Evolutionary conservation across 2,329 filamentous ascomycete species (phyloP).

Genomic region (Fusarium vanettenii): DNA sequence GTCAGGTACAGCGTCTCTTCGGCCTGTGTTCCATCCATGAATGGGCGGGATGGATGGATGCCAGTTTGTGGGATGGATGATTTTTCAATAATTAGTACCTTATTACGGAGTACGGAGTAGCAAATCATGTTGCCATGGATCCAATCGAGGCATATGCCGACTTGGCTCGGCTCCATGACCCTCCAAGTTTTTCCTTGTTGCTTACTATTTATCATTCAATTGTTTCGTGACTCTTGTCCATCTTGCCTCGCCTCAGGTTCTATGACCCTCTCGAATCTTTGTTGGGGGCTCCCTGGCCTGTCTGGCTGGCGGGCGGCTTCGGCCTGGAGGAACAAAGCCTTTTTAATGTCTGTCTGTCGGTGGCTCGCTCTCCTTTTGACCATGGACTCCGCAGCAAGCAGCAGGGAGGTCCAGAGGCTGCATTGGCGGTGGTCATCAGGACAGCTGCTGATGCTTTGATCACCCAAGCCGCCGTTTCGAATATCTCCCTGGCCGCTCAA

Average conservation of each 20-base stretch:
- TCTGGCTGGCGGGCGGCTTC: not conserved
- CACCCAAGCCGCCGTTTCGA: constrained; percentile 26
- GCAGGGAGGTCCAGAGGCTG: constrained; percentile 15
- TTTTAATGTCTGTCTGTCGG: not conserved
- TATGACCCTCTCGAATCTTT: not conserved
- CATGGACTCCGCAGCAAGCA: constrained; percentile 6
- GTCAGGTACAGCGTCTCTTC: constrained; percentile 2
- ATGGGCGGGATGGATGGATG: not conserved
- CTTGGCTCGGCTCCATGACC: not conserved
- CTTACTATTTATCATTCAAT: constrained; percentile 24
- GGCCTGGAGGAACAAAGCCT: constrained; percentile 12
- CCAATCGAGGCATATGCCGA: constrained; percentile 10
- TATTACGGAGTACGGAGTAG: constrained; percentile 1
- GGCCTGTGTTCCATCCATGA: not conserved
- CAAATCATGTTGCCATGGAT: constrained; percentile 8
- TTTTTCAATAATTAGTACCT: not conserved
- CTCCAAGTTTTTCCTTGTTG: not conserved
- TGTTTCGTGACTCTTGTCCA: not conserved
- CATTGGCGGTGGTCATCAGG: constrained; percentile 31
- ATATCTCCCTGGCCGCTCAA: constrained; percentile 7
- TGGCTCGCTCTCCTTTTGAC: not conserved
- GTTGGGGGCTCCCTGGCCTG: not conserved
- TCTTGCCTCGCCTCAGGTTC: not conserved
- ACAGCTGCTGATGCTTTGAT: constrained; percentile 15
- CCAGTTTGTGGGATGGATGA: not conserved